These are phyloP conservation scores for Chlamydomonas sp. DNA, from an alignment of 139 green algal genomes.

Conservation along the genomic window DNA sequence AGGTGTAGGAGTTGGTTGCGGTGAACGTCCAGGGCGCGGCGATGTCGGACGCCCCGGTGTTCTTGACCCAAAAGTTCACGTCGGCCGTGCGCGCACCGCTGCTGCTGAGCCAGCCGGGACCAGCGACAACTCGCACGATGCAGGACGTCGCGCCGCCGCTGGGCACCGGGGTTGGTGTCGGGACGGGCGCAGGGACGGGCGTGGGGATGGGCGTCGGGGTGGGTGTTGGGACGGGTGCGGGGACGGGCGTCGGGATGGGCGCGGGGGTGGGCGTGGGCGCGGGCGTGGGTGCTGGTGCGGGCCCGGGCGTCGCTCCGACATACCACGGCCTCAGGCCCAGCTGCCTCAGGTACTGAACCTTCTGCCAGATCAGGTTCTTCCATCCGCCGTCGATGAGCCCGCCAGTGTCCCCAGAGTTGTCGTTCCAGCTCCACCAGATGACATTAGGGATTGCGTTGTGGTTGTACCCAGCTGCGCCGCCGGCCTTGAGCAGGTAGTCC, in stretches of 20 bases:
- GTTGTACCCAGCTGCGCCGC: not conserved
- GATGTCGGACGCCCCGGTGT: not conserved
- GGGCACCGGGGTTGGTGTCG: not conserved
- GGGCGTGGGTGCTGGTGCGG: not conserved
- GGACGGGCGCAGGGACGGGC: not conserved
- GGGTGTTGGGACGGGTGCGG: not conserved
- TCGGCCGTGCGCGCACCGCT: not conserved
- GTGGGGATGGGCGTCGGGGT: not conserved
- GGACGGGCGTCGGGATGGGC: not conserved
- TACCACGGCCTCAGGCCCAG: constrained; percentile 33
- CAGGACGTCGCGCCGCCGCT: not conserved
- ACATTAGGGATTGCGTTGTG: constrained; percentile 6
- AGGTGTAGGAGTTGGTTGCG: not conserved
- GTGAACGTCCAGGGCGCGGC: constrained; percentile 1
- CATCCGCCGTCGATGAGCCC: constrained; percentile 26
- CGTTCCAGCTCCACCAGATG: constrained; percentile 40
- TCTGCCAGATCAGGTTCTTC: constrained; percentile 27
- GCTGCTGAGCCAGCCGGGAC: not conserved
- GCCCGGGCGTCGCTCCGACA: not conserved
- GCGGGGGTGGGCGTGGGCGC: not conserved
- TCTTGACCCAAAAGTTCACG: constrained; percentile 4
- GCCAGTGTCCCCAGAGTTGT: constrained; percentile 43
- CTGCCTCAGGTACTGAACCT: constrained; percentile 25
- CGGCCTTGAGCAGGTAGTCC: constrained; percentile 14
- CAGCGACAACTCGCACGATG: not conserved